Conservation (phyloP, 2,329 filamentous ascomycete genomes). For the Blumeria hordei region DNA sequence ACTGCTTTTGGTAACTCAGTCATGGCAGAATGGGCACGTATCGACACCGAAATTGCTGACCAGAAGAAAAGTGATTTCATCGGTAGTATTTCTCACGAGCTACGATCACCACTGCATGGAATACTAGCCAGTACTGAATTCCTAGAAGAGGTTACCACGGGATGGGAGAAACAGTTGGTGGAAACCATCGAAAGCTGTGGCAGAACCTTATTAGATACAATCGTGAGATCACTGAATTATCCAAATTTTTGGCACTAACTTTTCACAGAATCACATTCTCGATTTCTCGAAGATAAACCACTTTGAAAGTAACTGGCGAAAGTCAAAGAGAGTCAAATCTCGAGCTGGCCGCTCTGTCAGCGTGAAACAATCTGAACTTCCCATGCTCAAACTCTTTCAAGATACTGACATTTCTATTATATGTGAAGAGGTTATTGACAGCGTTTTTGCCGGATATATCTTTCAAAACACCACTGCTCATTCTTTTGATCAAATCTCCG, state of each 20-base stretch:
- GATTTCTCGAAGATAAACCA: conserved; percentile 19
- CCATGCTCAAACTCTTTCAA: conserved; percentile 15
- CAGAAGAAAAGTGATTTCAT: conserved; percentile 33
- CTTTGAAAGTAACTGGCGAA: conserved; percentile 15
- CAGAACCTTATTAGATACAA: conserved; percentile 17
- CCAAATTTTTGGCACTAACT: background rate
- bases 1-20: conserved; percentile 23
- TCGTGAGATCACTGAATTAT: conserved; percentile 8
- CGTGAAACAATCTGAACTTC: conserved; percentile 12
- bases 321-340: conserved; percentile 5
- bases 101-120: conserved; percentile 30
- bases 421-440: conserved; percentile 15
- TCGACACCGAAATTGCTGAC: conserved; percentile 26
- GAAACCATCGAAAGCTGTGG: conserved; percentile 18
- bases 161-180: conserved; percentile 13
- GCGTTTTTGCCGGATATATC: conserved; percentile 15
- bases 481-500: conserved; percentile 13
- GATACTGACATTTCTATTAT: conserved; percentile 14
- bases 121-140: conserved; percentile 28
- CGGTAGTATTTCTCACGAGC: conserved; percentile 32
- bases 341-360: conserved; percentile 3
- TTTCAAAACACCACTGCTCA: conserved; percentile 14
- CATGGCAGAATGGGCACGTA: conserved; percentile 29
- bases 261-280: conserved; percentile 17
- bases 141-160: conserved; percentile 18